Percentiles rank a stretch among this genome's conserved stretches.
These are phyloP conservation scores for Leptographium flavum DNA, from an alignment of 2,329 filamentous ascomycete species.

Conservation along the genomic window DNA sequence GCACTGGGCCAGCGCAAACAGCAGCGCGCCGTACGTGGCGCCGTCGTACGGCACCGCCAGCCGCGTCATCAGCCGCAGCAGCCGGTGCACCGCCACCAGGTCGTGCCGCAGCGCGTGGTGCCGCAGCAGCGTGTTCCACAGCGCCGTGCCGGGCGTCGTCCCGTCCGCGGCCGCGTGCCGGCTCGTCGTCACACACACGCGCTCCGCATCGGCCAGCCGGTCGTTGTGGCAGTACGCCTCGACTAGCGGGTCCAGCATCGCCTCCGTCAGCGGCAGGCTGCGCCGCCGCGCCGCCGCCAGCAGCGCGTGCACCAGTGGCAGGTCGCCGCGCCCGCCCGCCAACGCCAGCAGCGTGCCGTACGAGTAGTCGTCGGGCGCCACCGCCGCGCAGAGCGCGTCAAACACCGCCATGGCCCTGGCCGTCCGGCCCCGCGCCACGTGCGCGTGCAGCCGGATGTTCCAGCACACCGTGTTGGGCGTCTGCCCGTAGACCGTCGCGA, in stretches of 20 bases:
- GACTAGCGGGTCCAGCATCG: slow-evolving; percentile 52
- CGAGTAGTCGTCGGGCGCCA: slow-evolving; percentile 46
- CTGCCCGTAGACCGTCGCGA: slow-evolving; percentile 39
- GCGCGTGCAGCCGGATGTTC: slow-evolving; percentile 65
- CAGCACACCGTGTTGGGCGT: slow-evolving; percentile 47
- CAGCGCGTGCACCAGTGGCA: slow-evolving; percentile 52
- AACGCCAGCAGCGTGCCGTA: slow-evolving; percentile 64
- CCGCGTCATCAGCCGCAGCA: slow-evolving; percentile 34
- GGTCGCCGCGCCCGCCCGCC: slow-evolving; percentile 56
- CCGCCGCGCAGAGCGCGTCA: slow-evolving; percentile 34
- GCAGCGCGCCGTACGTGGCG: slow-evolving; percentile 34
- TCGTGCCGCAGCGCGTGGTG: slow-evolving; percentile 51
- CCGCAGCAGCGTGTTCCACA: slow-evolving; percentile 69
- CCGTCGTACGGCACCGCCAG: slow-evolving; percentile 31
- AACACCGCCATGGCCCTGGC: slow-evolving; percentile 52
- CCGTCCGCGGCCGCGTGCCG: slow-evolving; percentile 18
- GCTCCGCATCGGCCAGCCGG: slow-evolving; percentile 38
- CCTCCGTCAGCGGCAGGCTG: slow-evolving; percentile 32
- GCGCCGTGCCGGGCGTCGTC: slow-evolving; percentile 29
- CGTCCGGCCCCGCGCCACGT: slow-evolving; percentile 51
- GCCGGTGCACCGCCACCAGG: slow-evolving; percentile 30
- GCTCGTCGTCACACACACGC: slow-evolving; percentile 42
- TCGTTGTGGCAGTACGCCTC: slow-evolving; percentile 50
- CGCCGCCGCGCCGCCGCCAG: slow-evolving; percentile 46
- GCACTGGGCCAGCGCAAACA: slow-evolving; percentile 33